A percentile compares a stretch with the other conserved stretches of the same genome.
Evolutionary conservation across 2,329 filamentous ascomycete species (phyloP).

Genomic region (Sarocladium brachiariae): DNA sequence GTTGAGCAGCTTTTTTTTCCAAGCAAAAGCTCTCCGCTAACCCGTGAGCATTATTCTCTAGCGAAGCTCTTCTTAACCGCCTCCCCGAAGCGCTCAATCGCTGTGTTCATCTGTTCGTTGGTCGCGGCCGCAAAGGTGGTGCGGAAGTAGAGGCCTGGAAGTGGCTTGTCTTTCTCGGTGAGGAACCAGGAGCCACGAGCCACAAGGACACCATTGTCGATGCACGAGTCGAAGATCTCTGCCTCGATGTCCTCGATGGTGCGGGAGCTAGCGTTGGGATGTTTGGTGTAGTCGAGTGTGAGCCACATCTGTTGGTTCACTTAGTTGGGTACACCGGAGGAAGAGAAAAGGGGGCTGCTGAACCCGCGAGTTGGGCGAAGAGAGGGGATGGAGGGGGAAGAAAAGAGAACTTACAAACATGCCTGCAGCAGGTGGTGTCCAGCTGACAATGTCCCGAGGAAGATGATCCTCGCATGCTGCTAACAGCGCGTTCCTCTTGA

Average conservation of each 20-base stretch:
- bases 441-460: conserved; percentile 67
- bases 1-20: too few species aligned
- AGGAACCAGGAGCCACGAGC: conserved; percentile 89
- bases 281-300: conserved; percentile 56
- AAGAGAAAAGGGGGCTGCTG: background rate
- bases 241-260: conserved; percentile 67
- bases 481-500: conserved; percentile 68
- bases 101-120: conserved; percentile 61
- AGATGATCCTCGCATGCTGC: conserved; percentile 73
- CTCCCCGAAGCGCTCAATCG: conserved; percentile 67
- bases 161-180: conserved; percentile 57
- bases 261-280: conserved; percentile 51
- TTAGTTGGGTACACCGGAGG: background rate
- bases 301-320: conserved; percentile 60
- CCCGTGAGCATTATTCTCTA: too few species aligned
- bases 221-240: conserved; percentile 71
- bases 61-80: conserved; percentile 57
- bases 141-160: conserved; percentile 73
- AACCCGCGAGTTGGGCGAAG: too few species aligned
- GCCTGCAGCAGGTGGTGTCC: conserved; percentile 73
- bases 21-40: background rate
- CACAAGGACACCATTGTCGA: conserved; percentile 71
- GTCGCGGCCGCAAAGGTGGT: conserved; percentile 82
- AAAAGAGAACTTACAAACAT: conserved; percentile 77
- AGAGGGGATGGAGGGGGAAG: too few species aligned